phyloP scores from a whole-genome alignment of 2,329 filamentous ascomycete species.

The Xylariales sp. region DNA sequence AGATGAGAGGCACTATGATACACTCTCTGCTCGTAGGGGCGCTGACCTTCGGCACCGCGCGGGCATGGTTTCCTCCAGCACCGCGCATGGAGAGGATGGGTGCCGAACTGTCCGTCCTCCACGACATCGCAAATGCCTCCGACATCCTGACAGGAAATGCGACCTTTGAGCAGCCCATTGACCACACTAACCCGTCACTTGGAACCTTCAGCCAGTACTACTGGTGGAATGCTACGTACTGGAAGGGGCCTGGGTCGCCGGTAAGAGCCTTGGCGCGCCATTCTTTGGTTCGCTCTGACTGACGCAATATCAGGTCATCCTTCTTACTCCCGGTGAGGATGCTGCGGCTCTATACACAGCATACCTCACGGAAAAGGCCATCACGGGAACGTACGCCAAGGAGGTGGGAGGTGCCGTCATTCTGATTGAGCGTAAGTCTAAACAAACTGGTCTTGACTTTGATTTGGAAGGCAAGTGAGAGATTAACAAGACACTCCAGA shows the following conservation, averaged over 20 bases:
- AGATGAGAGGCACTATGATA: constrained; percentile 11
- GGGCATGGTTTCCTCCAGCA: constrained; percentile 12
- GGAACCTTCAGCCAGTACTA: constrained; percentile 52
- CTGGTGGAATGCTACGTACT: constrained; percentile 42
- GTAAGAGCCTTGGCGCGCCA: constrained; percentile 21
- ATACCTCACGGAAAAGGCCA: constrained; percentile 45
- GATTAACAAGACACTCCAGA: too few species aligned
- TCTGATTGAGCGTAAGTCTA: constrained; percentile 47
- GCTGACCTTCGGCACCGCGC: constrained; percentile 9
- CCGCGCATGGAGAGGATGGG: constrained; percentile 12
- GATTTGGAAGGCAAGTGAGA: too few species aligned
- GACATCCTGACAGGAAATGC: constrained; percentile 11
- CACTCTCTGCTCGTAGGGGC: constrained; percentile 6
- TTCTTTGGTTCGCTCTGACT: neutral
- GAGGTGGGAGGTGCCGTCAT: constrained; percentile 49
- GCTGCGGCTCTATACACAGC: constrained; percentile 39
- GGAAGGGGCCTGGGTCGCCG: constrained; percentile 50
- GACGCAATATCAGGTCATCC: constrained; percentile 29
- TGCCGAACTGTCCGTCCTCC: neutral
- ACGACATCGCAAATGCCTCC: neutral
- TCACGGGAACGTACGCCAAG: constrained; percentile 47
- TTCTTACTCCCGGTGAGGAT: constrained; percentile 50
- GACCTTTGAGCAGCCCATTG: constrained; percentile 51
- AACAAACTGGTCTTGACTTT: too few species aligned
- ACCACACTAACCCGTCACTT: constrained; percentile 51